Evolutionary conservation across 768 basidiomycete genomes (phyloP), one percentile per base, ranked within the genome.

Genomic region (Leccinellum luteum): DNA sequence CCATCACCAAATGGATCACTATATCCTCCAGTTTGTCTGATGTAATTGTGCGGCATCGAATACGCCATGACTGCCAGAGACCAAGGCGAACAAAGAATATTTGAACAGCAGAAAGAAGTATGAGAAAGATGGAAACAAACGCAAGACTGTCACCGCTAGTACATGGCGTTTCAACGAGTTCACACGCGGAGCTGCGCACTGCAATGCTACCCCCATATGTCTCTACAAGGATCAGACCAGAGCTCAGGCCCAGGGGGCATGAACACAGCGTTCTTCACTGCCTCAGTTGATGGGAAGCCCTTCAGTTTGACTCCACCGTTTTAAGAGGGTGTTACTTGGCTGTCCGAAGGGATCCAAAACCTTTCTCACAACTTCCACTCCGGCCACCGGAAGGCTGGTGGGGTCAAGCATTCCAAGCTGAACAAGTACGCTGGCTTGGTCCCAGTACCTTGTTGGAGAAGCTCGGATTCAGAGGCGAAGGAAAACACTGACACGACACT

Each of bases 401-500:
- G 70, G 61, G 31, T 73, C 64, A 19, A 78, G 61, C n/a, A 76
- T 66, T 17, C 74, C 76, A 30, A 78, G 72, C 62, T 80, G 80
- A 15, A 75, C 75, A 21, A 81, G 70, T 14, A 73, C 49, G 10
- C 76, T 77, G n/a, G 79, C 79, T 63, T 81, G 79, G 52, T 80
- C 79, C 79, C 79, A 79, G 56, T 79, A 78, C 48, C 77, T 78
- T 60, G 30, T 78, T 60, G 30, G 47, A 52, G 12, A 21, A 21
- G 15, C 12, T 52, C 38, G 5, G 48, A 32, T 41, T 56, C 51
- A 32, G 52, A 10, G 12, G 23, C 14, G 21, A 44, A 1, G 23
- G 31, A 14, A 19, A 14, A 50, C 7, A 31, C 19, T 15, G 25
- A 15, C 6, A 43, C 7, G n/a, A 35, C 38, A 25, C 61, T 60